A percentile compares a stretch with the other conserved stretches of the same genome.
phyloP scores from a whole-genome alignment of 495 filamentous ascomycete genomes.

The Oleoguttula mirabilis region DNA sequence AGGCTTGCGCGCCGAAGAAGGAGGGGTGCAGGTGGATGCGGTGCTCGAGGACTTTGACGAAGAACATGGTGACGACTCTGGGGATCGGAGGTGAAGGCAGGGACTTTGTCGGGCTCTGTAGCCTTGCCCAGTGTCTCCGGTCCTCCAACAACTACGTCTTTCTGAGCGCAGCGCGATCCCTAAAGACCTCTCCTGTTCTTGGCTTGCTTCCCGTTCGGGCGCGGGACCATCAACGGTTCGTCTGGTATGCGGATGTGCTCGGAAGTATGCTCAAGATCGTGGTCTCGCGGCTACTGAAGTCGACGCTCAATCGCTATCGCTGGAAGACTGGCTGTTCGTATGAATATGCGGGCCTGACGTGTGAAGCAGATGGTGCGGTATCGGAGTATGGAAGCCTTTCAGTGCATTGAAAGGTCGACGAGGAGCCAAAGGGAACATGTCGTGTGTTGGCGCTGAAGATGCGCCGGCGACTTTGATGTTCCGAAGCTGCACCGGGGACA shows the following conservation, averaged over 20 bases:
- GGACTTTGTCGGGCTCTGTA: too few relatives aligned
- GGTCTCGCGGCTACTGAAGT: neutral
- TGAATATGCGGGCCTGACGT: neutral
- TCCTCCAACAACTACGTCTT: too few relatives aligned
- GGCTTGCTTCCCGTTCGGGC: too few relatives aligned
- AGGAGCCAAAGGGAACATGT: constrained; percentile 1
- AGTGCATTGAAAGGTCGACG: constrained; percentile 17
- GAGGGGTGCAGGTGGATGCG: constrained; percentile 89
- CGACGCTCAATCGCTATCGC: neutral
- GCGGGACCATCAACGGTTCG: neutral
- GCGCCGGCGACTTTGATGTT: too few relatives aligned
- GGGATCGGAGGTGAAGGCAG: too few relatives aligned
- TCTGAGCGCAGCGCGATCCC: too few relatives aligned
- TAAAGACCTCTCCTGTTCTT: too few relatives aligned
- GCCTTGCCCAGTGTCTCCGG: too few relatives aligned
- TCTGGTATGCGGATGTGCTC: neutral
- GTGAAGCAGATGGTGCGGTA: neutral
- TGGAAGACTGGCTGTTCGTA: neutral
- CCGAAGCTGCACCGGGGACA: too few relatives aligned
- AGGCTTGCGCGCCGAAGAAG: constrained; percentile 85
- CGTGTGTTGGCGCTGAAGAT: too few relatives aligned
- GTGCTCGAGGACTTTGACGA: constrained; percentile 89
- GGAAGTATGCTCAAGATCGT: neutral
- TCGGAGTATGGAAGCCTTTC: constrained; percentile 16
- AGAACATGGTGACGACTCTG: constrained; percentile 87